A percentile compares a stretch with the other conserved stretches of the same genome.
Evolutionary conservation across 2,329 filamentous ascomycete species (phyloP).

Genomic region (Neopestalotiopsis sp.): DNA sequence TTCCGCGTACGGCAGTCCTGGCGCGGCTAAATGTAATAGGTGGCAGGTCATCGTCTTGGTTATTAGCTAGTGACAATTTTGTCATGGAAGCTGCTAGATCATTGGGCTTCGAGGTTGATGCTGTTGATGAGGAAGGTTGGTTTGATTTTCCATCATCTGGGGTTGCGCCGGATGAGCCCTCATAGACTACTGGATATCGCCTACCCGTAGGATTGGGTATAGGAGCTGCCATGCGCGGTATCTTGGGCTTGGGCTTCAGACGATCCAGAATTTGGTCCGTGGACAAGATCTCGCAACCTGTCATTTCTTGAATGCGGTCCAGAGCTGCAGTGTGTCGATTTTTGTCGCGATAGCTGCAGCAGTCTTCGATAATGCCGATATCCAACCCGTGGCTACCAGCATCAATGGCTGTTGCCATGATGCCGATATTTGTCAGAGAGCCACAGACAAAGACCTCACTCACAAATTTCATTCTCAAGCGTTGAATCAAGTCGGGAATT

Average conservation of each 20-base stretch:
- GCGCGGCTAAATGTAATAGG: slow-evolving; percentile 24
- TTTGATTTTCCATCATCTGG: neutral
- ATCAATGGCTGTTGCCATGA: slow-evolving; percentile 91
- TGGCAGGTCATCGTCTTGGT: slow-evolving; percentile 24
- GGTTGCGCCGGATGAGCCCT: neutral
- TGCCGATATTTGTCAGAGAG: slow-evolving; percentile 82
- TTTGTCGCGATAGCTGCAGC: slow-evolving; percentile 79
- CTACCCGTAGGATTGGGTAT: slow-evolving; percentile 9
- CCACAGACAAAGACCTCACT: slow-evolving; percentile 92
- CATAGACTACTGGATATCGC: slow-evolving; percentile 15
- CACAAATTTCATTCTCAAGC: slow-evolving; percentile 83
- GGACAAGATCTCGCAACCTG: slow-evolving; percentile 72
- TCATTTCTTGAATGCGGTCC: slow-evolving; percentile 72
- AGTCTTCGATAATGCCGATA: slow-evolving; percentile 89
- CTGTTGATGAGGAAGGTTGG: slow-evolving; percentile 3
- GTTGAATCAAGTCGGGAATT: slow-evolving; percentile 73
- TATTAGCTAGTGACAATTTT: slow-evolving; percentile 40
- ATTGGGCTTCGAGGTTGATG: slow-evolving; percentile 31
- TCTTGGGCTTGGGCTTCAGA: slow-evolving; percentile 29
- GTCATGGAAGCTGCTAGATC: slow-evolving; percentile 39
- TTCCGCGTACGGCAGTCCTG: slow-evolving; percentile 15
- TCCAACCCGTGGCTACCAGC: slow-evolving; percentile 85
- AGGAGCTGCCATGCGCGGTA: neutral
- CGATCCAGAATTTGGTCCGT: slow-evolving; percentile 62
- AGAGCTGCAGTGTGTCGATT: slow-evolving; percentile 74